Conservation (phyloP, 2,329 filamentous ascomycete genomes). For the Mycosphaerelloides madeirae region DNA sequence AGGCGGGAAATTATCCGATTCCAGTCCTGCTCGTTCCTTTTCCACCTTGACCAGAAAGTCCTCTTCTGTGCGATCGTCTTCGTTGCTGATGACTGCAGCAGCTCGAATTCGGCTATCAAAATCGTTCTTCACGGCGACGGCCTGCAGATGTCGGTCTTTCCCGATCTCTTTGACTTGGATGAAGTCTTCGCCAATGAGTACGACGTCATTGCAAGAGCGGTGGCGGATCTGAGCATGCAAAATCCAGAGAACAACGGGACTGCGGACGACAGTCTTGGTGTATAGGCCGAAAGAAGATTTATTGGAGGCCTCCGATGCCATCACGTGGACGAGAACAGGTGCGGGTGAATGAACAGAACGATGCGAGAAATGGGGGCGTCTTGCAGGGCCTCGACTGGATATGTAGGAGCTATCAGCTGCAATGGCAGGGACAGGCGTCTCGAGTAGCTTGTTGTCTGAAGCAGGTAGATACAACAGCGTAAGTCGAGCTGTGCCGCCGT, state of each 20-base stretch:
- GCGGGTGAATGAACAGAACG: too few relatives aligned
- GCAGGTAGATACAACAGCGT: too few relatives aligned
- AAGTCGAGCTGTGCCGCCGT: too few relatives aligned
- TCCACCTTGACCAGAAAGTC: conserved; percentile 26
- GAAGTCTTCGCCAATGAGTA: conserved; percentile 77
- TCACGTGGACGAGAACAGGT: too few relatives aligned
- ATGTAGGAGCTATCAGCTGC: too few relatives aligned
- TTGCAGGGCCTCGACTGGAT: too few relatives aligned
- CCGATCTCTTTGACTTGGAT: conserved; percentile 63
- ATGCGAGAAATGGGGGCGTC: too few relatives aligned
- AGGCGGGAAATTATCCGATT: conserved; percentile 53
- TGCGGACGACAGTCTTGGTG: conserved; percentile 71
- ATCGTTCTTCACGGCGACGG: conserved; percentile 72
- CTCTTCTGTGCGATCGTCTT: conserved; percentile 35
- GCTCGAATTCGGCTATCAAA: conserved; percentile 76
- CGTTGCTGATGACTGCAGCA: conserved; percentile 64
- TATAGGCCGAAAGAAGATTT: conserved; percentile 59
- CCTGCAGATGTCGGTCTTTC: conserved; percentile 63
- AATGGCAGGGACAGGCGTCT: too few relatives aligned
- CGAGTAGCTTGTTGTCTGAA: too few relatives aligned
- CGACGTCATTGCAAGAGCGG: conserved; percentile 68
- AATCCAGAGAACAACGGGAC: conserved; percentile 70
- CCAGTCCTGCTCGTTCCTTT: conserved; percentile 17
- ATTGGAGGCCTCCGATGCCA: too few relatives aligned
- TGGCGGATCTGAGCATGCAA: conserved; percentile 74